Evolutionary conservation across 768 basidiomycete species (phyloP).

Genomic region (Holtermanniella nyarrowii): DNA sequence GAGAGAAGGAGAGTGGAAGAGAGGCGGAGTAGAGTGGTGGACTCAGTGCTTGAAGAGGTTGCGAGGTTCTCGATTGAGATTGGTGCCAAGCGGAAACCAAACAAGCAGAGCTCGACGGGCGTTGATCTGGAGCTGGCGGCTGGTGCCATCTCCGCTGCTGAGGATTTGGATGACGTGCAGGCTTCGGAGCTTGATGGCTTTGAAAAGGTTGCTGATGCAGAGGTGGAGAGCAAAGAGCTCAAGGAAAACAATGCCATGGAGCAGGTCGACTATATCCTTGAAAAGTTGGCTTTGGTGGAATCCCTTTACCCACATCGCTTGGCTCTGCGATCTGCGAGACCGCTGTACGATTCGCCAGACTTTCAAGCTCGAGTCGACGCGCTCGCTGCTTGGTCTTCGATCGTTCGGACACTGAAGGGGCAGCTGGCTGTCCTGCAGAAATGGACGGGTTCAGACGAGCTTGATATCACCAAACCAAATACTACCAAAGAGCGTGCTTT

Average conservation of each 20-base stretch:
- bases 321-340: slow-evolving; percentile 69
- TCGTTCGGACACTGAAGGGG: slow-evolving; percentile 70
- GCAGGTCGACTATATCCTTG: slow-evolving; percentile 47
- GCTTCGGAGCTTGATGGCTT: slow-evolving; percentile 8
- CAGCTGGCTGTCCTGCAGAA: slow-evolving; percentile 70
- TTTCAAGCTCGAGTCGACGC: slow-evolving; percentile 82
- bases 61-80: slow-evolving; percentile 59
- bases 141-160: slow-evolving; percentile 39
- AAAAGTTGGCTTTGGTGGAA: slow-evolving; percentile 67
- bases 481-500: slow-evolving; percentile 51
- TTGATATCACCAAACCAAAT: slow-evolving; percentile 75
- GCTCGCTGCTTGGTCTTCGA: slow-evolving; percentile 82
- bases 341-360: slow-evolving; percentile 51
- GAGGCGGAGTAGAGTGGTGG: slow-evolving; percentile 66
- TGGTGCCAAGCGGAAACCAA: slow-evolving; percentile 23
- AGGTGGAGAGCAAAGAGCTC: slow-evolving; percentile 45
- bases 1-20: slow-evolving; percentile 75
- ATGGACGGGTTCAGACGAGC: slow-evolving; percentile 87
- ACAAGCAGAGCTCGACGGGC: slow-evolving; percentile 7
- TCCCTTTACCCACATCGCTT: slow-evolving; percentile 77
- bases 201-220: slow-evolving; percentile 48
- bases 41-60: slow-evolving; percentile 74
- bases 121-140: slow-evolving; percentile 4
- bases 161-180: slow-evolving; percentile 32
- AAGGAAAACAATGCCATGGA: slow-evolving; percentile 28